A percentile compares a stretch with the other conserved stretches of the same genome.
These are phyloP conservation scores for Cryptosporidium ubiquitum DNA, from an alignment of 169 alveolate species.

Conservation along the genomic window DNA sequence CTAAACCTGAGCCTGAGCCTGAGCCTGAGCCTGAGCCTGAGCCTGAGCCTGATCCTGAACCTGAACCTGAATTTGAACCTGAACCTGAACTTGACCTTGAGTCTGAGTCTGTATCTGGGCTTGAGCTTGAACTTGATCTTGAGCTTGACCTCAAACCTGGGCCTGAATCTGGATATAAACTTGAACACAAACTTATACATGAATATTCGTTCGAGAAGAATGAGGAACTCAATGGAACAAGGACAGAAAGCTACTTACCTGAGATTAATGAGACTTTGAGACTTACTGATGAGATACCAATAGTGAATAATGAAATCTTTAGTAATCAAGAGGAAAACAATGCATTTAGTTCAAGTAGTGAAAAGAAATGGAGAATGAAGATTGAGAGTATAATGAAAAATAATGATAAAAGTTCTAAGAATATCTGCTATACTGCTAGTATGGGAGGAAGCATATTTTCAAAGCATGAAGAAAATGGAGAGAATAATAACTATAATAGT, in stretches of 20 bases:
- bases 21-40: background rate
- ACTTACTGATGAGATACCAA: background rate
- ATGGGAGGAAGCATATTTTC: too few relatives aligned
- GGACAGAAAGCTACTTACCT: background rate
- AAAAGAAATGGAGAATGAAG: slow-evolving; percentile 32
- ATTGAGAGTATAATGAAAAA: slow-evolving; percentile 17
- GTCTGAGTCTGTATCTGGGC: background rate
- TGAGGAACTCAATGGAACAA: background rate
- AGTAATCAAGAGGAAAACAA: background rate
- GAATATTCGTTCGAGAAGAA: background rate
- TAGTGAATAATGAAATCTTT: background rate
- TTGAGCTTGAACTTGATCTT: background rate
- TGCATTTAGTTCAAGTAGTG: background rate
- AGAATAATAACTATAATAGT: background rate
- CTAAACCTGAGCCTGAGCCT: too few relatives aligned
- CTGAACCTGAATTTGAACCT: background rate
- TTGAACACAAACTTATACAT: background rate
- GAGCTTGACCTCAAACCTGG: background rate
- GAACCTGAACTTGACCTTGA: background rate
- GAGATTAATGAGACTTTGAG: background rate
- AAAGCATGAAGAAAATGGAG: background rate
- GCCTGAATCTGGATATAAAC: background rate
- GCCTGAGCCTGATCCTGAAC: background rate
- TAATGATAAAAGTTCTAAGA: background rate
- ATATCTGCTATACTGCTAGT: background rate